phyloP scores from a whole-genome alignment of 306 rosid species.

The Datisca glomerata region DNA sequence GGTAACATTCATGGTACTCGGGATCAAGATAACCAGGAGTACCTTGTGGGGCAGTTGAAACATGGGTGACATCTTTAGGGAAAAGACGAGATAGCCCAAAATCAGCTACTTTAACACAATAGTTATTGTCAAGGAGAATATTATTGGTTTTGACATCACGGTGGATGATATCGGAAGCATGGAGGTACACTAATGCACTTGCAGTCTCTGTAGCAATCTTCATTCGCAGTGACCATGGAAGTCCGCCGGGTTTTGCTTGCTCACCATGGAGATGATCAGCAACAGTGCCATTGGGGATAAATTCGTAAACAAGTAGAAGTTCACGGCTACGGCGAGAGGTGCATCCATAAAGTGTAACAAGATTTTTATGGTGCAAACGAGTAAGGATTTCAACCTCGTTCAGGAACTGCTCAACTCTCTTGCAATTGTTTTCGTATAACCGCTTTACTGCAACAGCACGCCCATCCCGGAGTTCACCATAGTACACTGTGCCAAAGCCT shows the following conservation, averaged over 20 bases:
- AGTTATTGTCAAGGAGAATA: conserved; percentile 59
- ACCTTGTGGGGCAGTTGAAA: conserved; percentile 91
- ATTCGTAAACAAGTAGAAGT: conserved; percentile 77
- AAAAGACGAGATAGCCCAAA: conserved; percentile 83
- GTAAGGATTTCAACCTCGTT: conserved; percentile 60
- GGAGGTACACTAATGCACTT: conserved; percentile 65
- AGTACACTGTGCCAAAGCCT: conserved; percentile 77
- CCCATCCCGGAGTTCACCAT: conserved; percentile 70
- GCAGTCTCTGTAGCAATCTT: conserved; percentile 75
- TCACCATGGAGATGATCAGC: conserved; percentile 80
- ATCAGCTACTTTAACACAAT: conserved; percentile 69
- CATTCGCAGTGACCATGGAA: conserved; percentile 50
- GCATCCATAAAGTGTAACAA: conserved; percentile 73
- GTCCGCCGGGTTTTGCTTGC: conserved; percentile 29
- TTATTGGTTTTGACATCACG: conserved; percentile 75
- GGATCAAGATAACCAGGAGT: conserved; percentile 96
- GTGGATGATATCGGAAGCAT: conserved; percentile 64
- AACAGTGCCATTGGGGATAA: conserved; percentile 64
- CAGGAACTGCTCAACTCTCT: conserved; percentile 66
- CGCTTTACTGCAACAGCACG: conserved; percentile 77
- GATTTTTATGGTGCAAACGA: conserved; percentile 47
- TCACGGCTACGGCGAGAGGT: conserved; percentile 71
- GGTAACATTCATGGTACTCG: conserved; percentile 64
- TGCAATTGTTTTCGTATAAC: conserved; percentile 58
- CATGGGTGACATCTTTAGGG: conserved; percentile 44